A percentile compares a stretch with the other conserved stretches of the same genome.
These are phyloP conservation scores for Ramalina peruviana DNA, from an alignment of 495 filamentous ascomycete genomes.

Conservation along the genomic window DNA sequence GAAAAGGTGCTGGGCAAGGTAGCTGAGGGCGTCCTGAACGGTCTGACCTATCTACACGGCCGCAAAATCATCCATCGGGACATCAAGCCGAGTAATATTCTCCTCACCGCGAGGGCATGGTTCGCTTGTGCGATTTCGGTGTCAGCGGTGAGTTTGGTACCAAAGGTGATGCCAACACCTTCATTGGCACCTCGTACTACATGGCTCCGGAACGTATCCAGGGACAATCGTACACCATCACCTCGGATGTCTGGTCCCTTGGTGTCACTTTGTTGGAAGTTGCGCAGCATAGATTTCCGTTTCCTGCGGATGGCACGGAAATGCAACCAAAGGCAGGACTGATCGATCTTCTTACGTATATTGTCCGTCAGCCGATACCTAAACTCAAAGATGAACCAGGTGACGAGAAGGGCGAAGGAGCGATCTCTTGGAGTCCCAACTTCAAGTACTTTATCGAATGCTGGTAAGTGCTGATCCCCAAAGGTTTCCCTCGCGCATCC, in stretches of 20 bases:
- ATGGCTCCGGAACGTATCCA: constrained; percentile 98
- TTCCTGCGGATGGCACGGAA: constrained; percentile 91
- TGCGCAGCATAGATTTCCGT: constrained; percentile 93
- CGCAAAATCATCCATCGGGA: constrained; percentile 97
- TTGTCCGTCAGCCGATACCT: constrained; percentile 88
- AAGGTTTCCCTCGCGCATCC: neutral
- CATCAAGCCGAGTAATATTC: constrained; percentile 96
- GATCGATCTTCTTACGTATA: constrained; percentile 92
- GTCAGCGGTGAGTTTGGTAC: constrained; percentile 96
- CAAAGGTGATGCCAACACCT: constrained; percentile 96
- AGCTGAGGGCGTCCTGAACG: constrained; percentile 86
- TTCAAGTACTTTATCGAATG: constrained; percentile 99
- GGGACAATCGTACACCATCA: constrained; percentile 94
- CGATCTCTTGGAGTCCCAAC: constrained; percentile 82
- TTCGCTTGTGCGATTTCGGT: constrained; percentile 96
- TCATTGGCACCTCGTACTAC: constrained; percentile 97
- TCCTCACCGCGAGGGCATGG: constrained; percentile 85
- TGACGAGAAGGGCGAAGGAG: constrained; percentile 42
- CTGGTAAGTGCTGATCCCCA: constrained; percentile 55
- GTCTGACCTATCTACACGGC: constrained; percentile 88
- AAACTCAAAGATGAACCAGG: constrained; percentile 76
- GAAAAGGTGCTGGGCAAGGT: constrained; percentile 98
- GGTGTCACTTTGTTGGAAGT: constrained; percentile 95
- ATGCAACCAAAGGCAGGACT: constrained; percentile 75
- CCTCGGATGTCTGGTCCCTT: constrained; percentile 93